A percentile compares a stretch with the other conserved stretches of the same genome.
These are phyloP conservation scores for Calocybe gangraenosa DNA, from an alignment of 768 basidiomycete genomes.

Conservation along the genomic window DNA sequence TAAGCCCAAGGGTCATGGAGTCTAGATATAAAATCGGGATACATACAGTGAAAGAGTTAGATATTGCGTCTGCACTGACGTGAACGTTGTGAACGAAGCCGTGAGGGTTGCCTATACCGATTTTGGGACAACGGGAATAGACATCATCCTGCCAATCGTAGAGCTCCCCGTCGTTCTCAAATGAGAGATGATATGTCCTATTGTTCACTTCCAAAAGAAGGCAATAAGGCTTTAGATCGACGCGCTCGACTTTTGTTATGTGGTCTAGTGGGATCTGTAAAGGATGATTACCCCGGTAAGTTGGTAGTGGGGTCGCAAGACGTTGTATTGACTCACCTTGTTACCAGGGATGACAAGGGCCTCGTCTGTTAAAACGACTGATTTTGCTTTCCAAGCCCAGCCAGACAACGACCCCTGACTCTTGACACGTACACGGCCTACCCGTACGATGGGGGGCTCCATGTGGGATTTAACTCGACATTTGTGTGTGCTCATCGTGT, in stretches of 20 bases:
- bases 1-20: neutral
- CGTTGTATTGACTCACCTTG: constrained; percentile 10
- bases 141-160: constrained; percentile 47
- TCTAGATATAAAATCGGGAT: neutral
- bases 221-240: constrained; percentile 32
- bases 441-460: constrained; percentile 10
- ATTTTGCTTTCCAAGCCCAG: constrained; percentile 17
- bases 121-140: constrained; percentile 34
- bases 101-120: constrained; percentile 30
- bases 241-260: constrained; percentile 35
- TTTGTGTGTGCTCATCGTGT: too few species aligned
- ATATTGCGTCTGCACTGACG: constrained; percentile 29
- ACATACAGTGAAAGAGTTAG: constrained; percentile 27
- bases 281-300: too few species aligned
- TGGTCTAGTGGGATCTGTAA: constrained; percentile 25
- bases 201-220: constrained; percentile 29
- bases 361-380: constrained; percentile 18
- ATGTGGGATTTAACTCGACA: neutral
- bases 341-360: constrained; percentile 16
- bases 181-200: constrained; percentile 30
- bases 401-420: constrained; percentile 13
- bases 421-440: constrained; percentile 15
- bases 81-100: constrained; percentile 38
- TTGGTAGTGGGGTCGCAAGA: neutral
- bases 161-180: constrained; percentile 33